Evolutionary conservation across 257 asterid species (phyloP).

Genomic region (Forsythia suspensa): DNA sequence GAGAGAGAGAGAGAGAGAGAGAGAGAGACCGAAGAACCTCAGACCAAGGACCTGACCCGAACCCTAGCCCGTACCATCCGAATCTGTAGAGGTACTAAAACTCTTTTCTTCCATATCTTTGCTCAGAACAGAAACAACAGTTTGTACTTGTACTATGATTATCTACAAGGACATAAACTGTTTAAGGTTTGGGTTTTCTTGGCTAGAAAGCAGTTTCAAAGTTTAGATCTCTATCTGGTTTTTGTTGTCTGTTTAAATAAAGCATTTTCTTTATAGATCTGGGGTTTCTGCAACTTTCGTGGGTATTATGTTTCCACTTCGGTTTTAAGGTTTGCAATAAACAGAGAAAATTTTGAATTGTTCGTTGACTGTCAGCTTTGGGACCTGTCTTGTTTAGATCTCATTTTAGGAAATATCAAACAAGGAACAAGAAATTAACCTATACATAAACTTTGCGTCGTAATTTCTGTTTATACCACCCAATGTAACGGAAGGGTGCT

Average conservation of each 20-base stretch:
- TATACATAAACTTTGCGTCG: background rate
- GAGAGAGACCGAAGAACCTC: slow-evolving; percentile 3
- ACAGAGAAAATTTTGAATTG: background rate
- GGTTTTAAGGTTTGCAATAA: background rate
- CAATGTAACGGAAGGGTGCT: background rate
- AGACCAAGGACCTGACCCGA: slow-evolving; percentile 11
- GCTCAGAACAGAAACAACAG: background rate
- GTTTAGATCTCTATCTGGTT: slow-evolving; percentile 16
- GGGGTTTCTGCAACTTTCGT: background rate
- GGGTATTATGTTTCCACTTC: background rate
- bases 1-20: background rate
- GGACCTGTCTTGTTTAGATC: background rate
- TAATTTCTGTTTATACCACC: background rate
- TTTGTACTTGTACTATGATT: background rate
- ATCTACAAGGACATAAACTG: background rate
- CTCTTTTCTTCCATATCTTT: background rate
- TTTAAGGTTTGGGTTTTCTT: background rate
- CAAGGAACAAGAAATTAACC: slow-evolving; percentile 1
- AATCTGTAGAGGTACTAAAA: slow-evolving; percentile 23
- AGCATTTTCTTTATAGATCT: slow-evolving; percentile 13
- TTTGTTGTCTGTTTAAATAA: background rate
- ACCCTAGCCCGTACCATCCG: slow-evolving; percentile 34
- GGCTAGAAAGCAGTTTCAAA: background rate
- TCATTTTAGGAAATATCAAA: background rate
- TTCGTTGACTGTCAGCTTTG: background rate